These are phyloP conservation scores for Fusarium torreyae DNA, from an alignment of 2,329 filamentous ascomycete genomes.

Conservation along the genomic window DNA sequence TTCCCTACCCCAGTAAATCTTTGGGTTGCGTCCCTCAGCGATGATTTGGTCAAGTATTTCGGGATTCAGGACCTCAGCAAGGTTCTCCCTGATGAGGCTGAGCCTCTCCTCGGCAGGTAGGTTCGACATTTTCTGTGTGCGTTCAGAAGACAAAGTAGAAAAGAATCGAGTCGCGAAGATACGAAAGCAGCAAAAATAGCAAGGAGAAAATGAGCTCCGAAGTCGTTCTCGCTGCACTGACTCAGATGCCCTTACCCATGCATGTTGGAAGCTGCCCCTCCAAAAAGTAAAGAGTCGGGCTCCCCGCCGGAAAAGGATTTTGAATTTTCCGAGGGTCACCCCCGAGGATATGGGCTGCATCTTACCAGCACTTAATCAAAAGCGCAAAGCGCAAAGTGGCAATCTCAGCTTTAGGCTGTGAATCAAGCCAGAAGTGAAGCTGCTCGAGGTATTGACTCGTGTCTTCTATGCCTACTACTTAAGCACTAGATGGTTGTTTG, in stretches of 20 bases:
- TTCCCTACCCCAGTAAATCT: slow-evolving; percentile 84
- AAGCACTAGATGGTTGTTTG: too few species aligned
- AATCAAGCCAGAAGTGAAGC: too few species aligned
- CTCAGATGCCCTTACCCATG: background rate
- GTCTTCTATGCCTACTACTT: too few species aligned
- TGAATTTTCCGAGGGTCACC: background rate
- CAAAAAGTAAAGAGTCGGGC: slow-evolving; percentile 9
- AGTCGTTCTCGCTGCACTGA: slow-evolving; percentile 2
- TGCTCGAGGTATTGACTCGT: too few species aligned
- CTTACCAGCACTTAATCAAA: too few species aligned
- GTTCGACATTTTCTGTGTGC: slow-evolving; percentile 19
- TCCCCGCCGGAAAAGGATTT: background rate
- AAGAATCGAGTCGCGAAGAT: too few species aligned
- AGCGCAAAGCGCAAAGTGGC: too few species aligned
- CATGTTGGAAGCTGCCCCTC: slow-evolving; percentile 16
- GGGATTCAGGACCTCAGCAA: slow-evolving; percentile 85
- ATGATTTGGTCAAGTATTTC: slow-evolving; percentile 85
- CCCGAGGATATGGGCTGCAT: too few species aligned
- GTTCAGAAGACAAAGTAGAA: too few species aligned
- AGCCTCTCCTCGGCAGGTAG: slow-evolving; percentile 69
- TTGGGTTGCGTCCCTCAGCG: slow-evolving; percentile 78
- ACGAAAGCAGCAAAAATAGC: too few species aligned
- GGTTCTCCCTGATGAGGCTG: slow-evolving; percentile 82
- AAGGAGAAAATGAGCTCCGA: too few species aligned
- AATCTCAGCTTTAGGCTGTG: too few species aligned